Evolutionary conservation across 345 rosid genomes (phyloP).

Genomic region (Populus simonii): DNA sequence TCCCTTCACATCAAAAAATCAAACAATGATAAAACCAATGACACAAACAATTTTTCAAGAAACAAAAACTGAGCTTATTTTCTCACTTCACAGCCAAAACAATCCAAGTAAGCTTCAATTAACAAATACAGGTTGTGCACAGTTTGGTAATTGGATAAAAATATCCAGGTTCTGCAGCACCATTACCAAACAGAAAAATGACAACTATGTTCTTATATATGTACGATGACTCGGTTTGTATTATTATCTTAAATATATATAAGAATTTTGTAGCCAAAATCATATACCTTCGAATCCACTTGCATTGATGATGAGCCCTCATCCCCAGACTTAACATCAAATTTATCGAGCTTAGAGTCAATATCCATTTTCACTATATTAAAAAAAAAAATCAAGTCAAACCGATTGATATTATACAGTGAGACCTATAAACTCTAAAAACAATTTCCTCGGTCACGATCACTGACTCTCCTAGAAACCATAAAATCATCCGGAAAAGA

Average conservation of each 20-base stretch:
- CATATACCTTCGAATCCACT: conserved; percentile 48
- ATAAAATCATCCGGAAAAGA: not conserved
- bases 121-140: not conserved
- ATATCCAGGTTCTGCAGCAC: not conserved
- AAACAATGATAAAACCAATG: not conserved
- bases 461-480: not conserved
- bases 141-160: not conserved
- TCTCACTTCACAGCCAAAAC: not conserved
- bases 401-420: not conserved
- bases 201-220: not conserved
- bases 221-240: not conserved
- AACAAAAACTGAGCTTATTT: not conserved
- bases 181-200: not conserved
- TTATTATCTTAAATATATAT: not conserved
- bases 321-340: conserved; percentile 32
- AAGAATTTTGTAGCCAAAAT: not conserved
- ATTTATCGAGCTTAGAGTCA: conserved; percentile 33
- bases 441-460: not conserved
- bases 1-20: conserved; percentile 27
- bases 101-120: not conserved
- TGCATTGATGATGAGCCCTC: conserved; percentile 28
- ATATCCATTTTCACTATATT: conserved; percentile 38
- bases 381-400: not conserved
- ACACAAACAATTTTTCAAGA: not conserved
- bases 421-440: not conserved